Conservation (phyloP, 352 stramenopile genomes). For the Phytophthora pseudosyringae region DNA sequence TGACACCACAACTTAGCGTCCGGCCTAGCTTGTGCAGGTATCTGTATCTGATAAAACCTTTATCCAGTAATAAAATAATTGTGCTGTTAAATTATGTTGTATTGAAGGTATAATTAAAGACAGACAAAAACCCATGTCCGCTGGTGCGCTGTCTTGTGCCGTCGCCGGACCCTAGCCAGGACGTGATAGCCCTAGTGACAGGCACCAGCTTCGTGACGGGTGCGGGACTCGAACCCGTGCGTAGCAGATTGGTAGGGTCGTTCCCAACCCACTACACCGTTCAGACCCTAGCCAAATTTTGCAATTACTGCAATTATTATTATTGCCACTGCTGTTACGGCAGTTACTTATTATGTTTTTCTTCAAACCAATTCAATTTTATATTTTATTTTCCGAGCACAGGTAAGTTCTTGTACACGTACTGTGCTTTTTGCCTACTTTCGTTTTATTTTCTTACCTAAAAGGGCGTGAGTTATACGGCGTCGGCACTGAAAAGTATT, state of each 20-base stretch:
- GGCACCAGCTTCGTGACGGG: conserved; percentile 10
- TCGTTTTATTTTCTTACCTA: too few relatives aligned
- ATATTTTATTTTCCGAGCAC: too few relatives aligned
- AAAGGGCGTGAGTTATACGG: too few relatives aligned
- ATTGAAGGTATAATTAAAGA: not conserved
- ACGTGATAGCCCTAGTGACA: conserved; percentile 9
- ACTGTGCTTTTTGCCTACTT: too few relatives aligned
- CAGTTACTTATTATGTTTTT: not conserved
- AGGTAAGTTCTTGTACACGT: too few relatives aligned
- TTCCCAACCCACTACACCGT: conserved; percentile 9
- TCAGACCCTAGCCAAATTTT: not conserved
- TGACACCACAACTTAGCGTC: not conserved
- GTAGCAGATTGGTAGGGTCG: conserved; percentile 11
- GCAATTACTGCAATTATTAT: conserved; percentile 8
- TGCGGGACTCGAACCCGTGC: conserved; percentile 4
- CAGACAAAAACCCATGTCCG: not conserved
- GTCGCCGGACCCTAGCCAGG: conserved; percentile 1
- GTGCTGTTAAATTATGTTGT: not conserved
- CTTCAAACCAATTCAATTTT: not conserved
- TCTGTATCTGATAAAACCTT: too few relatives aligned
- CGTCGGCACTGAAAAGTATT: too few relatives aligned
- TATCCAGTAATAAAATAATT: not conserved
- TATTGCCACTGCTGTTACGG: not conserved
- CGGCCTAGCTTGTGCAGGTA: too few relatives aligned
- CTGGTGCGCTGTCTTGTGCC: conserved; percentile 1